Base-by-base conservation (phyloP, 306 rosid species). In the Medicago lupulina region DNA sequence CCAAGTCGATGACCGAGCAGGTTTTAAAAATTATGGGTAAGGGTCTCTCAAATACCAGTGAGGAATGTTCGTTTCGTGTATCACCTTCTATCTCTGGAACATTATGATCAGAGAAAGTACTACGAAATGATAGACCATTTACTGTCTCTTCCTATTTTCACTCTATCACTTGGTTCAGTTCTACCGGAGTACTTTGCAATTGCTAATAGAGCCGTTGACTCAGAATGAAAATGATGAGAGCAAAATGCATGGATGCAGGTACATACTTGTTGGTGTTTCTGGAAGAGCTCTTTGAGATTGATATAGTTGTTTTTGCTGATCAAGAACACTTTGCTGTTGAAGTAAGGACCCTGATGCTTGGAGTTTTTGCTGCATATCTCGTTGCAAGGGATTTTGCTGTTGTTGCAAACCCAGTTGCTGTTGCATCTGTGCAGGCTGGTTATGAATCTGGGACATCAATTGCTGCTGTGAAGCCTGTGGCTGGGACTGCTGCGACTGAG, bases 291-390 rank as follows among this genome's bases (percentile, higher is more conserved):
- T 95, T 70, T 87, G 98, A 73, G 97, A 18, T 81, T 90, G 97
- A 84, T 89, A 89, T 54, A 89, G 46, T 54, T 89, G 96, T 76
- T 92, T 92, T 76, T 85, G 96, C 60, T 84, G 97, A 85, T 94
- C 98, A 80, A 87, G 84, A 63, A 82, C 87, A 71, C 83, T 90
- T 77, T 81, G 93, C 49, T 89, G 83, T 81, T 90, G 96, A 87
- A 84, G 91, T 82, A 92, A 82, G 76, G 97, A 74, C 60, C 87
- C 87, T 6, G 96, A 76, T 57, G 80, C 82, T 74, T 90, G 98
- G 67, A 92, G 82, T 82, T 96, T 92, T 76, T 87, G 97, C 59
- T 85, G 94, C 88, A 91, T 78, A 67, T 93, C 98, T 34, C 92
- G 88, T 76, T 90, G 89, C 23, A 90, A 82, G 44, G 83, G 70